phyloP scores from a whole-genome alignment of 192 early-diverging fungal species.

The Coemansia sp. region DNA sequence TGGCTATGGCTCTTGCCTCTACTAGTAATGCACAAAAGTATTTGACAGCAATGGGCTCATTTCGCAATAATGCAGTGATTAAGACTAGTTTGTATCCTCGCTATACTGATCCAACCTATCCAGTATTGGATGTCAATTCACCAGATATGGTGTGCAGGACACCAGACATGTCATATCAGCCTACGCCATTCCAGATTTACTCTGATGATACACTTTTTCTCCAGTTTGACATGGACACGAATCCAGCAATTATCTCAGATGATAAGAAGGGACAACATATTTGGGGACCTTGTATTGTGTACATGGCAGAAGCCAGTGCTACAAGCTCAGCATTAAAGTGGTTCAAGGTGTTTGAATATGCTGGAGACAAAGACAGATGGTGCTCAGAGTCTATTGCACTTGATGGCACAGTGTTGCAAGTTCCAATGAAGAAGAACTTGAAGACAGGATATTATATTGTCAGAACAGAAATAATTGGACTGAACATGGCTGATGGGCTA shows the following conservation, averaged over 20 bases:
- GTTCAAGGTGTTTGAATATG: constrained; percentile 8
- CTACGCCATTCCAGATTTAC: background rate
- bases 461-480: constrained; percentile 5
- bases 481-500: background rate
- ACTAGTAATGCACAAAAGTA: background rate
- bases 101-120: background rate
- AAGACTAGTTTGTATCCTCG: background rate
- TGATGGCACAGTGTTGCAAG: background rate
- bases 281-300: constrained; percentile 12
- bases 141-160: background rate
- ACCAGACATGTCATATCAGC: background rate
- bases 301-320: background rate
- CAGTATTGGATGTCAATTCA: constrained; percentile 4
- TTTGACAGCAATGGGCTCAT: background rate
- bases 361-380: background rate
- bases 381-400: background rate
- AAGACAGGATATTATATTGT: background rate
- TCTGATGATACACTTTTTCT: background rate
- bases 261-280: constrained; percentile 4
- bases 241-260: background rate
- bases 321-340: background rate
- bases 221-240: background rate
- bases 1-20: background rate
- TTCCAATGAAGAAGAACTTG: constrained; percentile 8
- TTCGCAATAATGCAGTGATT: background rate